These are phyloP conservation scores for Stenogyne calaminthoides DNA, from an alignment of 305 asterid species.

Conservation along the genomic window DNA sequence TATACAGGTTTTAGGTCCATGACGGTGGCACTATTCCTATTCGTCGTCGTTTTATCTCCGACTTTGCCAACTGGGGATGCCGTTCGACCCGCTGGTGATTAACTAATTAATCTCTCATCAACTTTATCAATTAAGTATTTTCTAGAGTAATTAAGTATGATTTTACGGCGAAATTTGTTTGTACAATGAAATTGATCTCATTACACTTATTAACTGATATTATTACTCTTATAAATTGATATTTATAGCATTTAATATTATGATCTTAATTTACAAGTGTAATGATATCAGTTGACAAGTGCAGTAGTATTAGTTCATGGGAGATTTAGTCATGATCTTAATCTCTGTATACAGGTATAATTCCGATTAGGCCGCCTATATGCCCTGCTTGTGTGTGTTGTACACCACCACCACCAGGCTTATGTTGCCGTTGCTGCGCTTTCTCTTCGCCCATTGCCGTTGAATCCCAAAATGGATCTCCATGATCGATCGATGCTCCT, in stretches of 20 bases:
- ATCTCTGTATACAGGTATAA: too few species aligned
- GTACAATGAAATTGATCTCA: too few species aligned
- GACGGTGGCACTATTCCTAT: constrained; percentile 26
- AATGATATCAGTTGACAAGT: too few species aligned
- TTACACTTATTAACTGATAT: too few species aligned
- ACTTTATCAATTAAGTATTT: too few species aligned
- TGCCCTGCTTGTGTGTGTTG: constrained; percentile 69
- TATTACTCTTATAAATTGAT: too few species aligned
- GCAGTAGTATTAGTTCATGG: too few species aligned
- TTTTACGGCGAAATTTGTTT: too few species aligned
- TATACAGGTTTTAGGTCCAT: not conserved
- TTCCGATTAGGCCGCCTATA: constrained; percentile 28
- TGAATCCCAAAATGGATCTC: constrained; percentile 26
- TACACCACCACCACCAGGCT: constrained; percentile 47
- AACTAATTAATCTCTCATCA: not conserved
- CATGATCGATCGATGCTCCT: constrained; percentile 2
- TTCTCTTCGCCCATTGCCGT: constrained; percentile 20
- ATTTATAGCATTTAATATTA: too few species aligned
- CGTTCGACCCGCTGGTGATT: constrained; percentile 37
- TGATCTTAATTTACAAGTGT: too few species aligned
- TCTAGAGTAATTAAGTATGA: too few species aligned
- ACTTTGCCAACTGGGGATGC: constrained; percentile 33
- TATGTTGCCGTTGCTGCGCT: constrained; percentile 53
- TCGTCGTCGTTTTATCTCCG: constrained; percentile 36
- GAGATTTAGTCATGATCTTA: too few species aligned